Percentiles rank a stretch among this genome's conserved stretches.
Conservation (phyloP, 345 rosid genomes). For the Populus ilicifolia region DNA sequence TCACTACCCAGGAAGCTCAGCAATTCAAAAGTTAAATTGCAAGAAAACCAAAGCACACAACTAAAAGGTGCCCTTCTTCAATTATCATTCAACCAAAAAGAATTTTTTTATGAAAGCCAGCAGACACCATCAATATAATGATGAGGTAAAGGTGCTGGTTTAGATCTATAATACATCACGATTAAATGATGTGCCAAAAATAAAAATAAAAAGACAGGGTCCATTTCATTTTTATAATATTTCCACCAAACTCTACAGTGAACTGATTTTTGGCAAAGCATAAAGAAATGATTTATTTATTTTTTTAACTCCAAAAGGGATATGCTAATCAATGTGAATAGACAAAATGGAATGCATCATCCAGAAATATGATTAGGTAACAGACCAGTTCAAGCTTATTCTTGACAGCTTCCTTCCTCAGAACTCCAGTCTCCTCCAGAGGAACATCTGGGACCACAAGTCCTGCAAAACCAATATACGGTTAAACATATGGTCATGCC, state of each 20-base stretch:
- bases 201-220: not conserved
- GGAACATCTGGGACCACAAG: conserved; percentile 98
- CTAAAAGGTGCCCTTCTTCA: not conserved
- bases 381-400: conserved; percentile 69
- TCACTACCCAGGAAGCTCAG: not conserved
- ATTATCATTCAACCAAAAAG: not conserved
- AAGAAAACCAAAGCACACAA: not conserved
- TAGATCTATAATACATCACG: not conserved
- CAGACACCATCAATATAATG: not conserved
- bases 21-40: not conserved
- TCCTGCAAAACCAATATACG: conserved; percentile 35
- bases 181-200: not conserved
- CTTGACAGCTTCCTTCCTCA: conserved; percentile 70
- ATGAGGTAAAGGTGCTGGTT: not conserved
- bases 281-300: not conserved
- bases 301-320: not conserved
- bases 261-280: not conserved
- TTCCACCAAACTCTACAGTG: not conserved
- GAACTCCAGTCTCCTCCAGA: conserved; percentile 75
- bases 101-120: not conserved
- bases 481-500: not conserved
- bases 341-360: not conserved
- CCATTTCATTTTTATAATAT: not conserved
- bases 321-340: not conserved
- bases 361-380: not conserved